A percentile compares a stretch with the other conserved stretches of the same genome.
These are phyloP conservation scores for Hypoxylon lienhwacheense DNA, from an alignment of 495 filamentous ascomycete genomes.

Conservation along the genomic window DNA sequence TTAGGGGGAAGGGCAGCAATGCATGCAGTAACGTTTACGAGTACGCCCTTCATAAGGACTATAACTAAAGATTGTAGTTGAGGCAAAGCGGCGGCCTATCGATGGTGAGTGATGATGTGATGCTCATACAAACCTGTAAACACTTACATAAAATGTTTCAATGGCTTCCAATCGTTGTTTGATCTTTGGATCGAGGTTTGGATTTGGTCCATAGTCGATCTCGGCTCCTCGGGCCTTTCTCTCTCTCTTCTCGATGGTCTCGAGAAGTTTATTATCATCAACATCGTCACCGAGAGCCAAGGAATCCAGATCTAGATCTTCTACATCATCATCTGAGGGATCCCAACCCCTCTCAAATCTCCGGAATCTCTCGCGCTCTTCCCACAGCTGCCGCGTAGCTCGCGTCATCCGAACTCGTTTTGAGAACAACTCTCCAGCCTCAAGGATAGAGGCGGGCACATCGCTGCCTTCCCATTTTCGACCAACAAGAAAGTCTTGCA, in stretches of 20 bases:
- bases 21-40: slow-evolving; percentile 74
- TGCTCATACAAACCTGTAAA: background rate
- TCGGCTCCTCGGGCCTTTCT: slow-evolving; percentile 36
- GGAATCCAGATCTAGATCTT: slow-evolving; percentile 53
- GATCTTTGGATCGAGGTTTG: slow-evolving; percentile 50
- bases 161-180: slow-evolving; percentile 72
- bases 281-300: slow-evolving; percentile 51
- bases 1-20: slow-evolving; percentile 47
- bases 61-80: slow-evolving; percentile 93
- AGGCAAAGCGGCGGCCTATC: slow-evolving; percentile 72
- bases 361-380: slow-evolving; percentile 86
- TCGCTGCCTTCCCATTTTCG: slow-evolving; percentile 88
- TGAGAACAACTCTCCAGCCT: slow-evolving; percentile 92
- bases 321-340: slow-evolving; percentile 51
- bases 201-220: slow-evolving; percentile 58
- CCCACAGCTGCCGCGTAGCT: slow-evolving; percentile 91
- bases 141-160: slow-evolving; percentile 81
- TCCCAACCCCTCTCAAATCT: slow-evolving; percentile 90
- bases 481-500: slow-evolving; percentile 75
- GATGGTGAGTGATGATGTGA: slow-evolving; percentile 14
- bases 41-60: slow-evolving; percentile 82
- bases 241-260: slow-evolving; percentile 41
- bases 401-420: slow-evolving; percentile 85
- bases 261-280: slow-evolving; percentile 36
- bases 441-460: slow-evolving; percentile 87